A percentile compares a stretch with the other conserved stretches of the same genome.
phyloP scores from a whole-genome alignment of 192 early-diverging fungal genomes.

The Coemansia sp. region DNA sequence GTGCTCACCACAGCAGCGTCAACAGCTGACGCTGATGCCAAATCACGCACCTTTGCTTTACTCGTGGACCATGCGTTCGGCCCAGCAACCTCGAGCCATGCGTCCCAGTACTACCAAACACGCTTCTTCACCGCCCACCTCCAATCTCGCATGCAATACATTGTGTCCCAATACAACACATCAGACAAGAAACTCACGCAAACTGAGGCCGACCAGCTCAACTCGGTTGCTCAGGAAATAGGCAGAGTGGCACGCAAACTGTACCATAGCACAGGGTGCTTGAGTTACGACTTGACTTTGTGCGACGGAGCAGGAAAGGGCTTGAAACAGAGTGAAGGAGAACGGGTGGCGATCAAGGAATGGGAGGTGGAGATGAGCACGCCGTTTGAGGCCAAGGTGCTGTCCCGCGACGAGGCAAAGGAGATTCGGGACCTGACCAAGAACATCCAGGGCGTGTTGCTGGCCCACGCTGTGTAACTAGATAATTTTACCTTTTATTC shows the following conservation, averaged over 20 bases:
- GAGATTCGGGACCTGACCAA: slow-evolving; percentile 24
- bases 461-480: slow-evolving; percentile 13
- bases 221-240: slow-evolving; percentile 32
- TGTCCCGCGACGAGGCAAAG: slow-evolving; percentile 24
- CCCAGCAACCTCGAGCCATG: slow-evolving; percentile 25
- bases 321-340: slow-evolving; percentile 17
- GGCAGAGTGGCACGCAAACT: slow-evolving; percentile 42
- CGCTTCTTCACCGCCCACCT: slow-evolving; percentile 46
- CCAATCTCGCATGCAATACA: slow-evolving; percentile 40
- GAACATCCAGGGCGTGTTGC: slow-evolving; percentile 22
- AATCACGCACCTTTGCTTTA: slow-evolving; percentile 12
- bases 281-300: slow-evolving; percentile 48
- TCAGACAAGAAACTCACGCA: slow-evolving; percentile 17
- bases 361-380: slow-evolving; percentile 32
- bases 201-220: slow-evolving; percentile 37
- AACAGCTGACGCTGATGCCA: neutral
- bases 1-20: neutral
- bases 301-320: slow-evolving; percentile 22
- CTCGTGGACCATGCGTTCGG: slow-evolving; percentile 39
- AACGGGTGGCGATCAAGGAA: slow-evolving; percentile 22
- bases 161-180: slow-evolving; percentile 16
- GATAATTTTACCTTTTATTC: neutral
- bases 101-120: slow-evolving; percentile 34
- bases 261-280: slow-evolving; percentile 37
- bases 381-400: slow-evolving; percentile 14